A percentile compares a stretch with the other conserved stretches of the same genome.
phyloP scores from a whole-genome alignment of 2,329 filamentous ascomycete species.

The Fusarium miscanthi region DNA sequence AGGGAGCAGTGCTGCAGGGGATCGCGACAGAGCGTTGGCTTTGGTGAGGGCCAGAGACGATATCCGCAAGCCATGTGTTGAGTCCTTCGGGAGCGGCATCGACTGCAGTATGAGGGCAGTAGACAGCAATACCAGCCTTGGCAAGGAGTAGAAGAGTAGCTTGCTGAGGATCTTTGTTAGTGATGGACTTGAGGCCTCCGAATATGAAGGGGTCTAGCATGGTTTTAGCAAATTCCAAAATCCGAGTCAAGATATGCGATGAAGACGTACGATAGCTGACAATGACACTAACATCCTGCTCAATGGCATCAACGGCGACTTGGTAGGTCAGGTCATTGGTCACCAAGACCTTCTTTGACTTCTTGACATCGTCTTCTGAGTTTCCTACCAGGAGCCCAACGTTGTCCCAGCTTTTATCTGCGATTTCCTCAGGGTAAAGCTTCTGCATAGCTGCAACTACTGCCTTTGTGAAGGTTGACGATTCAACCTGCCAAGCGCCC shows the following conservation, averaged over 20 bases:
- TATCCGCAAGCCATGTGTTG: conserved; percentile 93
- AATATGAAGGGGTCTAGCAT: conserved; percentile 92
- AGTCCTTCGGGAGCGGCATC: conserved; percentile 87
- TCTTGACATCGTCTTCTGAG: conserved; percentile 48
- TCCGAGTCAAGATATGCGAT: background rate
- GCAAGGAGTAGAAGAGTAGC: conserved; percentile 83
- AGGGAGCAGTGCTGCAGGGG: conserved; percentile 56
- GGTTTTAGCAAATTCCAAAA: background rate
- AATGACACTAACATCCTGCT: conserved; percentile 78
- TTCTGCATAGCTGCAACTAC: conserved; percentile 84
- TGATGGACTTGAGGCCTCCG: conserved; percentile 88
- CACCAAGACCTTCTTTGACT: conserved; percentile 59
- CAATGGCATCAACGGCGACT: conserved; percentile 91
- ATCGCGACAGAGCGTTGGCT: conserved; percentile 57
- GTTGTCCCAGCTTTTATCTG: conserved; percentile 94
- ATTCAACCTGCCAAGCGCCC: conserved; percentile 55
- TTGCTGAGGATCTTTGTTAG: conserved; percentile 86
- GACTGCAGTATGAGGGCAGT: conserved; percentile 94
- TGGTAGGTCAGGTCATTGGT: conserved; percentile 91
- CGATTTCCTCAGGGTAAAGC: conserved; percentile 90
- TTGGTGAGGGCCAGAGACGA: conserved; percentile 70
- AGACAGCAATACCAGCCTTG: conserved; percentile 90
- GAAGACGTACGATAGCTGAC: conserved; percentile 80
- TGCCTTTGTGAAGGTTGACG: conserved; percentile 59
- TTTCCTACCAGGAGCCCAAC: conserved; percentile 80